Base-by-base conservation (phyloP, 192 early-diverging fungal genomes). In the Spizellomyces punctatus region DNA sequence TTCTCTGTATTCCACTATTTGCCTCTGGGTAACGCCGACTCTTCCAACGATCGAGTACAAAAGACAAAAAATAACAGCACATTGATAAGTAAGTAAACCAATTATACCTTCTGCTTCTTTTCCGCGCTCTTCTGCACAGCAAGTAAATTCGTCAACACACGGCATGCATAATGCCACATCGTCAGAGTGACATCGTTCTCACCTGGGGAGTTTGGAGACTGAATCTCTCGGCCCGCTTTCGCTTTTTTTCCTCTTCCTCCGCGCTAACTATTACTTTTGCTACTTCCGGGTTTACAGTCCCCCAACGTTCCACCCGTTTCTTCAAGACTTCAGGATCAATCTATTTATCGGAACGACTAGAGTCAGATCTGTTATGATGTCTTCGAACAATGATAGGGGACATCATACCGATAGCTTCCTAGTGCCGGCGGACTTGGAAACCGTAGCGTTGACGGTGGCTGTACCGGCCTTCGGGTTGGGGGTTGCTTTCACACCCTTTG, bases 181-280 rank as follows among this genome's bases (percentile, higher is more conserved):
- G 27, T 36, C 27, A 36, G 27, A 36, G 36, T 6, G 16, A 19
- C 17, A 36, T 27, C 60, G 36, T 21, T 17, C 60, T 21, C 41
- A 62, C 36, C 60, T 4, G 9, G 10, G 49, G 17, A 17, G 21
- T 45, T 0, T 45, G 46, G 9, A 64, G 27, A 10, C 84, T 84
- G 73, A 90, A 90, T 61, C 84, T 76, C 41, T 83, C 86, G 21
- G 84, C 83, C 17, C 89, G 81, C 63, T 90, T 89, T 76, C 85
- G 76, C 71, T 86, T 87, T 79, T 86, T 89, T 66, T 89, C 89
- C 70, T 90, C 86, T 61, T 89, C 85, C 58, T 73, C 63, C 22
- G 72, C 16, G 22, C 17, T 10, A 10, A 22, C 43, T 36, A 66
- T 46, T 12, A 66, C 43, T 44, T 73, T 73, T 19, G 12, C 27